These are phyloP conservation scores for Panaeolus papilionaceus DNA, from an alignment of 768 basidiomycete genomes.

Conservation along the genomic window DNA sequence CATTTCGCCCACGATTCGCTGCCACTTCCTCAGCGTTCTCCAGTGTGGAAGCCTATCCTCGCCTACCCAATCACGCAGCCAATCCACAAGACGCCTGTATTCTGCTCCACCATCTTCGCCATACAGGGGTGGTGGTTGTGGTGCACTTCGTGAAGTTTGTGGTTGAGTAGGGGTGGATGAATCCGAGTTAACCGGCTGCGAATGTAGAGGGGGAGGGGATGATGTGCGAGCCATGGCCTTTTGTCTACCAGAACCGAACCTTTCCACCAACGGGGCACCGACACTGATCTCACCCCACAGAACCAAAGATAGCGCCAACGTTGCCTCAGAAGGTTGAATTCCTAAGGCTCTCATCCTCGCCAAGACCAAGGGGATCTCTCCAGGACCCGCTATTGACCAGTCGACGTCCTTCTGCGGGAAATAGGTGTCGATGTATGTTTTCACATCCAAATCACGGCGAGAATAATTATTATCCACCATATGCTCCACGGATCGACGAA, in stretches of 20 bases:
- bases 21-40: conserved; percentile 41
- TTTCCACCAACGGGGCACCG: conserved; percentile 6
- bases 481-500: background rate
- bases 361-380: conserved; percentile 69
- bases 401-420: background rate
- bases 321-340: conserved; percentile 57
- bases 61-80: conserved; percentile 68
- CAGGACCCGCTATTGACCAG: conserved; percentile 26
- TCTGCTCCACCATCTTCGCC: conserved; percentile 37
- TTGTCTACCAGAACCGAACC: conserved; percentile 8
- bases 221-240: conserved; percentile 15
- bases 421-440: background rate
- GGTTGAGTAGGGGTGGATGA: background rate
- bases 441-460: background rate
- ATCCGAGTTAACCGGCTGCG: background rate
- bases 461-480: background rate
- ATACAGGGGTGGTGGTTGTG: conserved; percentile 4
- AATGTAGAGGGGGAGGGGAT: background rate
- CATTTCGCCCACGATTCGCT: conserved; percentile 36
- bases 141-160: background rate
- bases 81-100: conserved; percentile 51
- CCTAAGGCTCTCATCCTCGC: conserved; percentile 76
- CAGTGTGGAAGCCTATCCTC: conserved; percentile 49
- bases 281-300: conserved; percentile 64
- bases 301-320: conserved; percentile 66